Conservation (phyloP, 139 green algal species). For the Micractinium conductrix region DNA sequence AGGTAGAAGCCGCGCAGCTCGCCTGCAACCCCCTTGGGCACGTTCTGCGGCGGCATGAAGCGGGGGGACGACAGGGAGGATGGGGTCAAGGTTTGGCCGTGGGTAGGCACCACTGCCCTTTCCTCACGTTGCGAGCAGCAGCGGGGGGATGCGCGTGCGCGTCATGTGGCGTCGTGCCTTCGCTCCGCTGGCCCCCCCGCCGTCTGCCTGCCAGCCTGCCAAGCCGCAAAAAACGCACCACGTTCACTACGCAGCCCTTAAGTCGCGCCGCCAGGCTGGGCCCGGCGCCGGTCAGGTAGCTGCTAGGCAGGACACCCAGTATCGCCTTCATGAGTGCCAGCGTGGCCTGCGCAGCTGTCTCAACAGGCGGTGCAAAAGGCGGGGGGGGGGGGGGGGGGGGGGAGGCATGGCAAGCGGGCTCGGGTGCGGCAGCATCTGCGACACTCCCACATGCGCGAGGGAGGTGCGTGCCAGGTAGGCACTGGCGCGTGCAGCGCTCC, state of each 20-base stretch:
- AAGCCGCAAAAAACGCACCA: not conserved
- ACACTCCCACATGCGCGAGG: no score
- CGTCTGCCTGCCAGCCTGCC: not conserved
- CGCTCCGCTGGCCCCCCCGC: no score
- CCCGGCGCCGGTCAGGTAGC: not conserved
- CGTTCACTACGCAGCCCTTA: constrained; percentile 58
- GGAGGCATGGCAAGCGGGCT: no score
- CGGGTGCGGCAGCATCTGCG: no score
- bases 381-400: no score
- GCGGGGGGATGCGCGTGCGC: no score
- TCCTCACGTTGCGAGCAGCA: no score
- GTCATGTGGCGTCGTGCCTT: no score
- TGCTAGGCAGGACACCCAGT: constrained; percentile 45
- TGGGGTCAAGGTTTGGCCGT: not conserved
- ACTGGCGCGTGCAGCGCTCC: no score
- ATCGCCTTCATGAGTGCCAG: constrained; percentile 55
- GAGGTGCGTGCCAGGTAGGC: no score
- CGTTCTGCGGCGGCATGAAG: not conserved
- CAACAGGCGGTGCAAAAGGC: no score
- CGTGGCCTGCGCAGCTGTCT: constrained; percentile 37
- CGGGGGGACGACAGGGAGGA: not conserved
- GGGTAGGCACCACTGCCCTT: not conserved
- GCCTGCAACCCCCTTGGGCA: not conserved
- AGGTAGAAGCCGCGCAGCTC: constrained; percentile 37
- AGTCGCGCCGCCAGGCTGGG: constrained; percentile 11